These are phyloP conservation scores for Platanthera zijinensis DNA, from an alignment of 106 monocot species.

Conservation along the genomic window DNA sequence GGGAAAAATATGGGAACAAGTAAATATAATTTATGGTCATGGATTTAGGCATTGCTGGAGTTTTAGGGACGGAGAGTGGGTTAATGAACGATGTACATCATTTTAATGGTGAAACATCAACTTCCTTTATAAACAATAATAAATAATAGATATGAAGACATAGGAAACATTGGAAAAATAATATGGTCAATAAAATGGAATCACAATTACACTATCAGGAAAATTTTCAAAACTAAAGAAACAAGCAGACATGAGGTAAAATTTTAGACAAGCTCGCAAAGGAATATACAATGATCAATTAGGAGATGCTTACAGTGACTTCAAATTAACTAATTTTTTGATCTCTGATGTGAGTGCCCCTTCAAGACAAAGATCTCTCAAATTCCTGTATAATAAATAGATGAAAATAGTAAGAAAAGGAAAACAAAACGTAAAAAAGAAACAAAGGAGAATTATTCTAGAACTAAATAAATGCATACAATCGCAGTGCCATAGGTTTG, in stretches of 20 bases:
- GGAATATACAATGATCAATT: not conserved
- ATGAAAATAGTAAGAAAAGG: not conserved
- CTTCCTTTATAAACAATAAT: too few species aligned
- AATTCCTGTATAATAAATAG: constrained; percentile 32
- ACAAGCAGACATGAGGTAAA: not conserved
- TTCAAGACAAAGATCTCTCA: constrained; percentile 42
- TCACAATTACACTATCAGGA: not conserved
- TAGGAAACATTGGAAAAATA: not conserved
- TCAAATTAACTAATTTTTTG: constrained; percentile 35
- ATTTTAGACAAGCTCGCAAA: not conserved
- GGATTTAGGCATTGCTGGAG: too few species aligned
- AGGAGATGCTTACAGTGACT: constrained; percentile 34
- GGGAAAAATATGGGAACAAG: too few species aligned
- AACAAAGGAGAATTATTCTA: not conserved
- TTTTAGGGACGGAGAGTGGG: too few species aligned
- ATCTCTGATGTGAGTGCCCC: constrained; percentile 29
- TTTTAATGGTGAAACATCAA: too few species aligned
- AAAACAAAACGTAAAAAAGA: not conserved
- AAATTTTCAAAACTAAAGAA: not conserved
- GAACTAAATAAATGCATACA: not conserved
- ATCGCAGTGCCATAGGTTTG: not conserved
- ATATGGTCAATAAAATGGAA: not conserved
- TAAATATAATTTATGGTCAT: too few species aligned
- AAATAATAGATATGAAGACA: too few species aligned
- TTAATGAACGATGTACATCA: too few species aligned